phyloP scores from a whole-genome alignment of 441 rosid species.

The Geranium incanum region DNA sequence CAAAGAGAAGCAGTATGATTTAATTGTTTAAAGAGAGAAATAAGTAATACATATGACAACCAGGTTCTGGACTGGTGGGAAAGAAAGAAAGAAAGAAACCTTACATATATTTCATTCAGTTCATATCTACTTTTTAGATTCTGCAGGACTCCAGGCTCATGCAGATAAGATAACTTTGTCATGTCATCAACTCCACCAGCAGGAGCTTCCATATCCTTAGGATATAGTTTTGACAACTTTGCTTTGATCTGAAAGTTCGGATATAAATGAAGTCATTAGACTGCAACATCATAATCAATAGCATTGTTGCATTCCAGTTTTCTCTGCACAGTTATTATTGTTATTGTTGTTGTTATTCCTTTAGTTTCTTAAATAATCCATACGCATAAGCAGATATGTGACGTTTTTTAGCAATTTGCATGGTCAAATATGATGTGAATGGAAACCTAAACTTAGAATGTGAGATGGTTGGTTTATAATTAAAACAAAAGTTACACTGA shows the following conservation, averaged over 20 bases:
- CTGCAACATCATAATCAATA: no score
- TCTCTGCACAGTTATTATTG: no score
- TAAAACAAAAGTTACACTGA: no score
- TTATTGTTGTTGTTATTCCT: no score
- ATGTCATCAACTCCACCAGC: slow-evolving; percentile 98
- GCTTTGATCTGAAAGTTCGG: slow-evolving; percentile 42
- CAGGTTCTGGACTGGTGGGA: not conserved
- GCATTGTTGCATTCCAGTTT: no score
- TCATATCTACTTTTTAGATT: slow-evolving; percentile 80
- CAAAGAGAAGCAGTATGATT: not conserved
- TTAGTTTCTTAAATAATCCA: no score
- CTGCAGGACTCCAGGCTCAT: slow-evolving; percentile 93
- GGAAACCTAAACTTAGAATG: no score
- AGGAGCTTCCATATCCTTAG: slow-evolving; percentile 89
- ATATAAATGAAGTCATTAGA: no score
- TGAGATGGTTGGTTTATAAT: no score
- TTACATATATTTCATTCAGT: slow-evolving; percentile 88
- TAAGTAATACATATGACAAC: not conserved
- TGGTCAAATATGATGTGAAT: no score
- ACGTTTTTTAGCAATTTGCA: no score
- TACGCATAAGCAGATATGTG: no score
- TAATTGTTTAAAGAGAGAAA: not conserved
- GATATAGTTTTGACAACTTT: slow-evolving; percentile 62
- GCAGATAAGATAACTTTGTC: slow-evolving; percentile 92
- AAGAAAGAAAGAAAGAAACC: slow-evolving; percentile 18